Conservation (phyloP, 1,284 basidiomycete genomes). For the Veloboletus limbatus region DNA sequence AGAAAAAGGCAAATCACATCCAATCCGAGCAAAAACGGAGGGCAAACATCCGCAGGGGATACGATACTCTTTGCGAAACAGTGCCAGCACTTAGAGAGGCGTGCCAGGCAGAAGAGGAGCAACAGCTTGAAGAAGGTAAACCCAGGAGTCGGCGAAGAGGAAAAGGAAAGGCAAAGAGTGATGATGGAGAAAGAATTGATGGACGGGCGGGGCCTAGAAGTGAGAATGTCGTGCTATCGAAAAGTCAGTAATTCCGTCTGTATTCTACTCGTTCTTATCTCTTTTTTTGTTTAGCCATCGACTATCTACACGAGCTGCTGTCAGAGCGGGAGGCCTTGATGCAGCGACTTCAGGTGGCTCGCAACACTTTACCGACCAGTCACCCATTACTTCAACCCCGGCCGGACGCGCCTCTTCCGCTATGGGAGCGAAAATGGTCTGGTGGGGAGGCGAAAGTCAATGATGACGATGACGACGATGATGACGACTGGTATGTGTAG, state of each 20-base stretch:
- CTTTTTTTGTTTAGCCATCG: conserved; percentile 64
- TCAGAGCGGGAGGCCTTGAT: conserved; percentile 54
- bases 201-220: conserved; percentile 81
- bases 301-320: conserved; percentile 68
- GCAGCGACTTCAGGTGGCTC: conserved; percentile 59
- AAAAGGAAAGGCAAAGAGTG: conserved; percentile 34
- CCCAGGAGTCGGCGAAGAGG: conserved; percentile 26
- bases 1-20: conserved; percentile 93
- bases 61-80: conserved; percentile 79
- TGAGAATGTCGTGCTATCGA: conserved; percentile 80
- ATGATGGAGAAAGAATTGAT: conserved; percentile 62
- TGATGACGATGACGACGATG: conserved; percentile 49
- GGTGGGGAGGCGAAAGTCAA: conserved; percentile 56
- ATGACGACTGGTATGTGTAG: conserved; percentile 22
- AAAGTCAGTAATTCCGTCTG: conserved; percentile 55
- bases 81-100: conserved; percentile 79
- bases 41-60: conserved; percentile 86
- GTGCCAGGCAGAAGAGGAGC: conserved; percentile 57
- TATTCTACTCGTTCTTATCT: conserved; percentile 5
- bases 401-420: conserved; percentile 38
- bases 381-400: conserved; percentile 48
- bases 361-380: conserved; percentile 48
- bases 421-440: conserved; percentile 78
- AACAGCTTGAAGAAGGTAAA: conserved; percentile 34
- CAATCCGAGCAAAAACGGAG: conserved; percentile 87